Conservation (phyloP, 164 flowering plant species). For the Litsea cubeba region DNA sequence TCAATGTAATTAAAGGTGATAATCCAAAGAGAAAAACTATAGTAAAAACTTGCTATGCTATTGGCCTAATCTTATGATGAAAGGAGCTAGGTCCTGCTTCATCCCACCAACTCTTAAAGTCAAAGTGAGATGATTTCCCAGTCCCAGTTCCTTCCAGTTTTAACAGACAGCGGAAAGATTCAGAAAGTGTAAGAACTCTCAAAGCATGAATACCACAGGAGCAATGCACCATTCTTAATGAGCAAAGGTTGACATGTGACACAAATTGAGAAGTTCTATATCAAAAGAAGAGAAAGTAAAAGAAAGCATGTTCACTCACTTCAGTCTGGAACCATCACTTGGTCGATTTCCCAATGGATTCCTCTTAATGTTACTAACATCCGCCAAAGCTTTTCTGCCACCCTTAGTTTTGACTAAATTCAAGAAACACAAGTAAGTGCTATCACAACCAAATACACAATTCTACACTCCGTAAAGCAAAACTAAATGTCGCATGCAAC, state of each 20-base stretch:
- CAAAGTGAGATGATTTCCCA: not conserved
- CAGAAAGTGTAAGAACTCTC: not conserved
- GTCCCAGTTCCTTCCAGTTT: not conserved
- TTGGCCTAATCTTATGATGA: not conserved
- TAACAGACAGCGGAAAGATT: not conserved
- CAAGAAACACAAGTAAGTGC: not conserved
- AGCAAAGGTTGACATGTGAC: not conserved
- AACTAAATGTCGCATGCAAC: not conserved
- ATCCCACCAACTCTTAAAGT: not conserved
- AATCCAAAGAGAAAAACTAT: not conserved
- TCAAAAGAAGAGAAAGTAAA: not conserved
- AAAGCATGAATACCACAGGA: not conserved
- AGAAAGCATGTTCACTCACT: slow-evolving; percentile 28
- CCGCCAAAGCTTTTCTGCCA: slow-evolving; percentile 55
- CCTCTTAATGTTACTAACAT: slow-evolving; percentile 47
- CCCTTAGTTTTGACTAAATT: slow-evolving; percentile 28
- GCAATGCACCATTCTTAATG: not conserved
- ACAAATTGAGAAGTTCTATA: not conserved
- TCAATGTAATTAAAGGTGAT: not conserved
- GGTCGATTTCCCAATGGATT: slow-evolving; percentile 16
- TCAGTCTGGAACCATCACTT: slow-evolving; percentile 24
- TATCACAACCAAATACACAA: not conserved
- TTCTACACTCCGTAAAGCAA: not conserved
- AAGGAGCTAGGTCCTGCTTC: not conserved
- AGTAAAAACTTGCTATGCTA: not conserved